Base-by-base conservation (phyloP, 2,329 filamentous ascomycete species). In the Chaetoscypha palmicola region DNA sequence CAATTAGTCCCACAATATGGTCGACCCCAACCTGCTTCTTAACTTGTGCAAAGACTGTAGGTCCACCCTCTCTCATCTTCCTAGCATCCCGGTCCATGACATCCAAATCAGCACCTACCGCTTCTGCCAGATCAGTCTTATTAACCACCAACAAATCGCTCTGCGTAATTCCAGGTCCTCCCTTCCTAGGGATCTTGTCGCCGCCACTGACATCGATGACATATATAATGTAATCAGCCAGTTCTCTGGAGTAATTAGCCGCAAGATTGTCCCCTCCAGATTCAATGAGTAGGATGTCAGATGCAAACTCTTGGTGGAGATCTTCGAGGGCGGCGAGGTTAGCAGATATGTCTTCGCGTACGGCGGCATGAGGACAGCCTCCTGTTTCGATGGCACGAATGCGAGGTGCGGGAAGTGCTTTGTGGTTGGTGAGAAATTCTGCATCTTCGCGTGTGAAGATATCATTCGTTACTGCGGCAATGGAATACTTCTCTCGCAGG, bases 361-460 rank as follows among this genome's bases (percentile, higher is more conserved):
- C 92, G 30, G 92, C 92, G 48, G 92, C 92, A 70, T 98, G 92
- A 0, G 92, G 92, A 63, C 92, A 97, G 10, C 92, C 92, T 55
- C 92, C 92, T 2, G 92, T 98, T 69, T 98, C 92, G 66, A 98
- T 97, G 61, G 92, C 92, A 49, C 84, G 80, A 70, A 97, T 97
- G 48, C 91, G 86, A 21, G 76, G 66, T 4, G 90, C 76, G 0
- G 90, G 84, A 0, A 97, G 81, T 4, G 92, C 92, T 53, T 78
- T 75, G 74, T 96, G 76, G 45, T 81, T 81, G 47, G 88, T 94
- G 20, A 98, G 81, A 71, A 98, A 98, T 67, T 97, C 92, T 71
- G 90, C 90, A 72, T 98, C 92, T 69, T 98, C 92, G 53, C 85
- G 84, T 17, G 91, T 97, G 74, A 97, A 97, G 73, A 97, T 97